phyloP scores from a whole-genome alignment of 2,329 filamentous ascomycete species.

The Botrytis aclada region DNA sequence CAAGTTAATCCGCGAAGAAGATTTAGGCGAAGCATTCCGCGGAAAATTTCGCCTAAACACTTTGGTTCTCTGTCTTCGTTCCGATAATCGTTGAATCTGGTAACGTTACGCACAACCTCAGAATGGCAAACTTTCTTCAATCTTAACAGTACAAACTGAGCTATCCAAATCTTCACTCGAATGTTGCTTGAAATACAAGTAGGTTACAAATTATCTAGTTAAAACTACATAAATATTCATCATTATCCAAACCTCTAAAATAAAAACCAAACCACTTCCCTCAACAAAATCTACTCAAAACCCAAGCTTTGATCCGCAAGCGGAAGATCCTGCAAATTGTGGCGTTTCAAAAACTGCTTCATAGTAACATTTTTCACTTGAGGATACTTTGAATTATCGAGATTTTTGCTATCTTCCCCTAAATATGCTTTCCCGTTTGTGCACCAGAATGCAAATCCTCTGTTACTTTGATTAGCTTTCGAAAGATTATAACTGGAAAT shows the following conservation, averaged over 20 bases:
- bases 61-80: too few species aligned
- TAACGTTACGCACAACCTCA: too few species aligned
- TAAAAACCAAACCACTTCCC: background rate
- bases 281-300: background rate
- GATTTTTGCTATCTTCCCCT: background rate
- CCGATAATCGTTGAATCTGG: too few species aligned
- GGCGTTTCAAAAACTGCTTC: background rate
- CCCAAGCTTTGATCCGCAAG: background rate
- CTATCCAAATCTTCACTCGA: background rate
- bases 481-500: background rate
- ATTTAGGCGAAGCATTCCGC: too few species aligned
- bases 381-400: background rate
- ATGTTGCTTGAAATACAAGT: background rate
- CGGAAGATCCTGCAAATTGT: background rate
- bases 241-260: background rate
- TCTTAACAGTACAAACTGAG: too few species aligned
- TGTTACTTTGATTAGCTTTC: background rate
- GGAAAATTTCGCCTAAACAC: too few species aligned
- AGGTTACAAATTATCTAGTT: too few species aligned
- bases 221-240: too few species aligned
- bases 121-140: too few species aligned
- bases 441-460: background rate
- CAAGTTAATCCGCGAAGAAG: too few species aligned
- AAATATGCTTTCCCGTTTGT: background rate
- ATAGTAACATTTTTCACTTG: background rate